These are phyloP conservation scores for Rhizomucor miehei DNA, from an alignment of 371 early-diverging fungal species.

Conservation along the genomic window DNA sequence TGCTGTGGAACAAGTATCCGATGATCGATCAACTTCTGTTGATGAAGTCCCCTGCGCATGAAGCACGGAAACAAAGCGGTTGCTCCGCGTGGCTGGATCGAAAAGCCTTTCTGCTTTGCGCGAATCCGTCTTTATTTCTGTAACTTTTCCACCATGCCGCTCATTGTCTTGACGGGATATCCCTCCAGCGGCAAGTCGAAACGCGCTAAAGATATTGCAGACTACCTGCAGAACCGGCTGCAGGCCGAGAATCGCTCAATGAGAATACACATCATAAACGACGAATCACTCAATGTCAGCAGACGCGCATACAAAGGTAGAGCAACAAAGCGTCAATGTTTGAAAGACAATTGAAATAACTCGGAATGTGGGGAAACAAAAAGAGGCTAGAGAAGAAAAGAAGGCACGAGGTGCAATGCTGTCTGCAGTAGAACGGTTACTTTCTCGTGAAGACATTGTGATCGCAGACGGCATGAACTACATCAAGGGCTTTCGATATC, in stretches of 20 bases:
- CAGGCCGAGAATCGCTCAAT: conserved; percentile 43
- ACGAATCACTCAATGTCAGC: conserved; percentile 70
- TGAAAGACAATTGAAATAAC: neutral
- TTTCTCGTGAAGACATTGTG: conserved; percentile 80
- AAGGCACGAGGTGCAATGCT: conserved; percentile 85
- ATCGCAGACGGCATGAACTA: conserved; percentile 94
- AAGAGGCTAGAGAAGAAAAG: conserved; percentile 80
- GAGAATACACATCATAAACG: conserved; percentile 73
- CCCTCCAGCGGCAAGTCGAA: conserved; percentile 92
- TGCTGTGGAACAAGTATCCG: too few relatives aligned
- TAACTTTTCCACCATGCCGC: conserved; percentile 87
- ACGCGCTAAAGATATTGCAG: conserved; percentile 72
- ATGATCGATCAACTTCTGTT: too few relatives aligned
- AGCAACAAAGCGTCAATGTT: neutral
- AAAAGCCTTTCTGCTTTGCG: too few relatives aligned
- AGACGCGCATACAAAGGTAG: conserved; percentile 64
- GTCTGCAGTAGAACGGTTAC: conserved; percentile 85
- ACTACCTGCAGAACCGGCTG: conserved; percentile 55
- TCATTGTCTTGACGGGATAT: conserved; percentile 84
- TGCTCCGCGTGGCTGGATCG: too few relatives aligned
- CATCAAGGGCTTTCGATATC: conserved; percentile 97
- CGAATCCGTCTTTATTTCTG: too few relatives aligned
- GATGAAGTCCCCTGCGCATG: too few relatives aligned
- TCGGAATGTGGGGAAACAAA: neutral
- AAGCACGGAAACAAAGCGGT: too few relatives aligned